These are phyloP conservation scores for Stachybotrys elegans DNA, from an alignment of 2,329 filamentous ascomycete genomes.

Conservation along the genomic window DNA sequence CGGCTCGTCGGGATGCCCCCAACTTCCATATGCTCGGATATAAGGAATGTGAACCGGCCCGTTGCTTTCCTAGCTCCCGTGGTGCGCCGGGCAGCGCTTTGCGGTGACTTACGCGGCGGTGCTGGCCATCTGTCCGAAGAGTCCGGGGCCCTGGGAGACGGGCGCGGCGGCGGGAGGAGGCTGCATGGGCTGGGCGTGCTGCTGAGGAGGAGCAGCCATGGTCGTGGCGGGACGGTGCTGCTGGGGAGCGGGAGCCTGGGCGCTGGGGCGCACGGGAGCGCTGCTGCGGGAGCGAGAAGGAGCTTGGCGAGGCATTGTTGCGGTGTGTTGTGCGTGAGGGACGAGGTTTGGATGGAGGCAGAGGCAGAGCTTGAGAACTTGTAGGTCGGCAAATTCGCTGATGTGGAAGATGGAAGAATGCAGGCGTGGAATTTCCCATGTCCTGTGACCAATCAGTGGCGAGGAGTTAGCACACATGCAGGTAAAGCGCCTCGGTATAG, in stretches of 20 bases:
- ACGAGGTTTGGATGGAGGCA: slow-evolving; percentile 6
- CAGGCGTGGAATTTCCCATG: slow-evolving; percentile 12
- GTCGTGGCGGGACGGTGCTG: slow-evolving; percentile 68
- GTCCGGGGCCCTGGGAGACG: slow-evolving; percentile 67
- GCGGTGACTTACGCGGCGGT: slow-evolving; percentile 80
- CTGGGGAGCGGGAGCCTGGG: slow-evolving; percentile 52
- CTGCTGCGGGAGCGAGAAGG: slow-evolving; percentile 53
- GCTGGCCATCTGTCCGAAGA: slow-evolving; percentile 95
- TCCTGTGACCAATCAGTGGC: slow-evolving; percentile 21
- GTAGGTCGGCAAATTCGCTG: slow-evolving; percentile 10
- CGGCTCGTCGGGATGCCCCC: too few relatives aligned
- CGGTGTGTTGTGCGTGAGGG: slow-evolving; percentile 23
- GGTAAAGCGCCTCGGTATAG: slow-evolving; percentile 20
- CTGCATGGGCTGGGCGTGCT: slow-evolving; percentile 14
- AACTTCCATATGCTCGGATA: too few relatives aligned
- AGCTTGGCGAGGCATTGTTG: slow-evolving; percentile 66
- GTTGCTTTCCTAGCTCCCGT: too few relatives aligned
- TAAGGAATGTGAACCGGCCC: background rate
- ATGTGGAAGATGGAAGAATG: slow-evolving; percentile 20
- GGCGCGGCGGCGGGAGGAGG: slow-evolving; percentile 22
- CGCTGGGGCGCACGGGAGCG: slow-evolving; percentile 58
- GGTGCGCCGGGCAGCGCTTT: too few relatives aligned
- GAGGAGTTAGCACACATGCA: slow-evolving; percentile 15
- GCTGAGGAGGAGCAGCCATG: slow-evolving; percentile 47
- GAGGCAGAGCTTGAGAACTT: slow-evolving; percentile 7